Evolutionary conservation across 169 alveolate genomes (phyloP).

Genomic region (Eimeria maxima): DNA sequence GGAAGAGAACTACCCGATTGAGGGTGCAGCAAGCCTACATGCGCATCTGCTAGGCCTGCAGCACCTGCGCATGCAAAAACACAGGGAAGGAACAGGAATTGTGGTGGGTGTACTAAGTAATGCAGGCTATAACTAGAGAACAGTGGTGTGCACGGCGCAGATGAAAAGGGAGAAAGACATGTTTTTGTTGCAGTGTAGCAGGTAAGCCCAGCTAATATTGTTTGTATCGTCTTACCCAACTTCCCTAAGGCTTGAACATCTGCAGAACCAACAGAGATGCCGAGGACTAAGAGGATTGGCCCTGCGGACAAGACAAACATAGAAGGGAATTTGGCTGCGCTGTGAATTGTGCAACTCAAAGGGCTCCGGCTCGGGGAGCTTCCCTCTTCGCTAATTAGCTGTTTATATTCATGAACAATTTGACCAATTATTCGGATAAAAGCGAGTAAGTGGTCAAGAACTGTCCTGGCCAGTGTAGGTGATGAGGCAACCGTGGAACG

Average conservation of each 20-base stretch:
- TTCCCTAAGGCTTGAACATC: background rate
- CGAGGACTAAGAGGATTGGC: background rate
- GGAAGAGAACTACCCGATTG: background rate
- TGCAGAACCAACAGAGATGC: background rate
- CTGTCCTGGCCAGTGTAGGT: background rate
- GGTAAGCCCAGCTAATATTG: too few relatives aligned
- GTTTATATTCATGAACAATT: too few relatives aligned
- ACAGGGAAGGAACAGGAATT: background rate
- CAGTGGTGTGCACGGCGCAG: too few relatives aligned
- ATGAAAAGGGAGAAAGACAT: background rate
- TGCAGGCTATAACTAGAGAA: background rate
- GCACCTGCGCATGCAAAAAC: background rate
- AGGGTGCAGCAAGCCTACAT: background rate
- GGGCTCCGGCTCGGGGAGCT: background rate
- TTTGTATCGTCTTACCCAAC: background rate
- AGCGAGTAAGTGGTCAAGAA: background rate
- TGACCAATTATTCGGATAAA: background rate
- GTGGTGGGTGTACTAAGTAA: background rate
- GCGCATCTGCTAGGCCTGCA: background rate
- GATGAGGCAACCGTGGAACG: background rate
- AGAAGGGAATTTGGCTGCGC: background rate
- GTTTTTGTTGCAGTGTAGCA: too few relatives aligned
- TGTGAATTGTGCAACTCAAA: background rate
- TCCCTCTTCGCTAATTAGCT: too few relatives aligned
- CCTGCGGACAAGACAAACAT: background rate